Evolutionary conservation across 257 asterid species (phyloP).

Genomic region (Jacaranda copaia): DNA sequence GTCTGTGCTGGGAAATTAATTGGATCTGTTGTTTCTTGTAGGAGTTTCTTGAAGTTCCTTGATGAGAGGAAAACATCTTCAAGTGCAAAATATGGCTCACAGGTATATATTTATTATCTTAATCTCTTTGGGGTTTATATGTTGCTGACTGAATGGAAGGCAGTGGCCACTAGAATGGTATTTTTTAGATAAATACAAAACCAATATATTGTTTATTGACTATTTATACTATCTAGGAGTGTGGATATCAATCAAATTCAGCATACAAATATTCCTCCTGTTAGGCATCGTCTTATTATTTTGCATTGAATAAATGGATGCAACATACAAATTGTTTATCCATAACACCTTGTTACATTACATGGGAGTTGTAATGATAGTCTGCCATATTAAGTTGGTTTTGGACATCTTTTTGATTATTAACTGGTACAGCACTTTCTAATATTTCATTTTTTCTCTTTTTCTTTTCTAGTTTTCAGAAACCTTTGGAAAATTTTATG

Average conservation of each 20-base stretch:
- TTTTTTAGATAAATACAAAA: neutral
- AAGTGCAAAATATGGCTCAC: slow-evolving; percentile 80
- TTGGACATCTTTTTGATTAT: neutral
- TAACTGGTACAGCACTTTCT: neutral
- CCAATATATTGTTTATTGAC: too few relatives aligned
- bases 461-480: slow-evolving; percentile 66
- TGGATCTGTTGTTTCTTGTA: slow-evolving; percentile 40
- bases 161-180: neutral
- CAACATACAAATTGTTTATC: neutral
- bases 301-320: neutral
- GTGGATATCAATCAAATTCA: neutral
- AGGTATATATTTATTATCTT: slow-evolving; percentile 57
- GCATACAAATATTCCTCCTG: neutral
- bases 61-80: slow-evolving; percentile 70
- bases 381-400: neutral
- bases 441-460: slow-evolving; percentile 23
- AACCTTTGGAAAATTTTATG: slow-evolving; percentile 84
- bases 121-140: slow-evolving; percentile 16
- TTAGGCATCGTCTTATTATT: neutral
- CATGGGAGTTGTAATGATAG: neutral
- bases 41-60: slow-evolving; percentile 94
- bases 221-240: too few relatives aligned
- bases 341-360: neutral
- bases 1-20: slow-evolving; percentile 20
- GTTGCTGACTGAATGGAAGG: slow-evolving; percentile 15